phyloP scores from a whole-genome alignment of 148 eudicot genomes.

The Rhododendron williamsianum region DNA sequence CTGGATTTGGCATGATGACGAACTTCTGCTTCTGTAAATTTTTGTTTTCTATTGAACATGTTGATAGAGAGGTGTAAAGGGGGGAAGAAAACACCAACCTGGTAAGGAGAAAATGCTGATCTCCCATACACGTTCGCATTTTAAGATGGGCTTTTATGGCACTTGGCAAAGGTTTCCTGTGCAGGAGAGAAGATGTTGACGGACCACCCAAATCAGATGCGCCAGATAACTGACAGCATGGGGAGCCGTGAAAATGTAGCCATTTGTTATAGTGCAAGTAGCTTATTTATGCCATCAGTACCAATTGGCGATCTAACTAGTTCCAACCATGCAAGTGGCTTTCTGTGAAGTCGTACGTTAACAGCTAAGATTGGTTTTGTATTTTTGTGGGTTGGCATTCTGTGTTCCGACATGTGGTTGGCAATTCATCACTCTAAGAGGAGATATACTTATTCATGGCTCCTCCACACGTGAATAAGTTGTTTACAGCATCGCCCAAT shows the following conservation, averaged over 20 bases:
- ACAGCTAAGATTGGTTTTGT: neutral
- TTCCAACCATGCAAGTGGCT: neutral
- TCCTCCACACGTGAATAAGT: too few relatives aligned
- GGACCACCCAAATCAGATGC: neutral
- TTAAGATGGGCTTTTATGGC: neutral
- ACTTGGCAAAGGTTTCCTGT: neutral
- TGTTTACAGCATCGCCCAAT: too few relatives aligned
- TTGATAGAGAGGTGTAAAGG: neutral
- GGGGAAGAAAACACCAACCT: constrained; percentile 4
- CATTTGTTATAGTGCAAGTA: neutral
- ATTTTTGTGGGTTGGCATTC: neutral
- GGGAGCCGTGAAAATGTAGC: neutral
- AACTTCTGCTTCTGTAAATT: neutral
- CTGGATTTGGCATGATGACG: neutral
- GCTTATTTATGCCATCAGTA: neutral
- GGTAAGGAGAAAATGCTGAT: neutral
- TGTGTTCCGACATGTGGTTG: neutral
- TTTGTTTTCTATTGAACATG: neutral
- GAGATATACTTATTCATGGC: too few relatives aligned
- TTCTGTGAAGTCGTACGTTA: neutral
- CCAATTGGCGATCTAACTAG: neutral
- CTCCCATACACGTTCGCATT: neutral
- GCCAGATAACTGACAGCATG: neutral
- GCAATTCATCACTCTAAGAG: neutral
- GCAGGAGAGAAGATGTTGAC: neutral